Evolutionary conservation across 495 filamentous ascomycete genomes (phyloP).

Genomic region (Durotheca rogersii): DNA sequence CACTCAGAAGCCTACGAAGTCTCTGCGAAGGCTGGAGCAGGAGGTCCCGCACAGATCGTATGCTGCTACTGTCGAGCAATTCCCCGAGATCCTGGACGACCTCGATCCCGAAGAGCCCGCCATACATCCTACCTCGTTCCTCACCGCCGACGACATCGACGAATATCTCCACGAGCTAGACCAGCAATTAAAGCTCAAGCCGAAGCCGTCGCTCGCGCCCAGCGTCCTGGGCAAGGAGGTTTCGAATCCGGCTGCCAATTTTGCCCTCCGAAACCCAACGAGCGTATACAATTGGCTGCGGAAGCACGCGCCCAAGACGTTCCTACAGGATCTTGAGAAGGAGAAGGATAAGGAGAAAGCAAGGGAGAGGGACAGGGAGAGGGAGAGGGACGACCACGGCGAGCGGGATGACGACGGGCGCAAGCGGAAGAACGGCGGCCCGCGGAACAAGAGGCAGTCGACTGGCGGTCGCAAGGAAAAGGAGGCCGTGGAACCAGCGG

Average conservation of each 20-base stretch:
- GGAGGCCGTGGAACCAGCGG: constrained; percentile 40
- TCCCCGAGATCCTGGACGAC: constrained; percentile 43
- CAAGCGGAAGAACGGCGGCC: constrained; percentile 35
- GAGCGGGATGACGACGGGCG: constrained; percentile 41
- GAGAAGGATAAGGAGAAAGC: constrained; percentile 59
- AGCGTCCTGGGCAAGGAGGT: constrained; percentile 51
- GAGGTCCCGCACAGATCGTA: constrained; percentile 46
- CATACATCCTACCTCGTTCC: constrained; percentile 54
- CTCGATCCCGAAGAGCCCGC: constrained; percentile 43
- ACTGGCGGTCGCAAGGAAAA: constrained; percentile 36
- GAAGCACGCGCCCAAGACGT: constrained; percentile 77
- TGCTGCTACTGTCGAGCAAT: constrained; percentile 40
- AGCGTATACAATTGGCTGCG: constrained; percentile 91
- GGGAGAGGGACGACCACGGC: constrained; percentile 27
- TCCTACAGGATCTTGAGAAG: constrained; percentile 75
- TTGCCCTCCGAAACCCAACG: constrained; percentile 71
- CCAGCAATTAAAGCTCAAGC: constrained; percentile 55
- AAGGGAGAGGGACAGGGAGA: constrained; percentile 23
- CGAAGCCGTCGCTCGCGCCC: constrained; percentile 45
- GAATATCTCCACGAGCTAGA: constrained; percentile 77
- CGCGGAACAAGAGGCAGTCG: constrained; percentile 32
- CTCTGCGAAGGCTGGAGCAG: constrained; percentile 41
- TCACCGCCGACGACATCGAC: constrained; percentile 76
- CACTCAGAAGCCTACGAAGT: constrained; percentile 37
- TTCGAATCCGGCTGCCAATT: constrained; percentile 44